These are phyloP conservation scores for Canavalia ensiformis DNA, from an alignment of 306 rosid genomes.

Conservation along the genomic window DNA sequence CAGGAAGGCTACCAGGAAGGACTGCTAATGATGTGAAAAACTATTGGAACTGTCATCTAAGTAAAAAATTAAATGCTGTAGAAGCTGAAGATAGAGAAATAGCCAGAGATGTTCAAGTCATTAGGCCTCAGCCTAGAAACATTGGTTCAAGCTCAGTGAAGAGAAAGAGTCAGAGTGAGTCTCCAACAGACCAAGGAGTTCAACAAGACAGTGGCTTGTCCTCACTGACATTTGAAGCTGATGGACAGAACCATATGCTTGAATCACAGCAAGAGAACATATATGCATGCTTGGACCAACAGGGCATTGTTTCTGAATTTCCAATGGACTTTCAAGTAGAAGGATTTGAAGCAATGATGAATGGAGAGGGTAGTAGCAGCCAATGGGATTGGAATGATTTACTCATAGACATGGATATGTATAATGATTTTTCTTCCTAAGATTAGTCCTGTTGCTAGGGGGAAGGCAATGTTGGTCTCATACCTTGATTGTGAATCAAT, in stretches of 20 bases:
- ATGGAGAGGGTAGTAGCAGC: constrained; percentile 43
- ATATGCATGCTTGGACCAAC: constrained; percentile 48
- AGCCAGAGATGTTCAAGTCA: constrained; percentile 35
- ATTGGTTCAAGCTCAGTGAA: constrained; percentile 43
- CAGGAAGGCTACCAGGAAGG: constrained; percentile 77
- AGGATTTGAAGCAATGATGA: constrained; percentile 42
- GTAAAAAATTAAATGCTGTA: constrained; percentile 57
- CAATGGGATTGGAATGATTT: constrained; percentile 72
- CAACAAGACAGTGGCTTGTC: constrained; percentile 42
- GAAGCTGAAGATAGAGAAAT: constrained; percentile 43
- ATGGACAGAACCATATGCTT: constrained; percentile 42
- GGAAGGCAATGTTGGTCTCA: constrained; percentile 18
- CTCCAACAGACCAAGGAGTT: constrained; percentile 34
- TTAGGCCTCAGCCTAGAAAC: constrained; percentile 47
- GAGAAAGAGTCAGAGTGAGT: constrained; percentile 13
- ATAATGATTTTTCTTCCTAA: constrained; percentile 50
- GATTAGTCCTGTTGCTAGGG: constrained; percentile 1
- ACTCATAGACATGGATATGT: constrained; percentile 59
- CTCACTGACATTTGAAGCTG: constrained; percentile 37
- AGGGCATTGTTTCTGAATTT: constrained; percentile 40
- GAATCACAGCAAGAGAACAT: constrained; percentile 45
- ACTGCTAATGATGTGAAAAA: constrained; percentile 76
- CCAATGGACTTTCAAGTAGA: constrained; percentile 57
- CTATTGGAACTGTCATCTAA: constrained; percentile 77
- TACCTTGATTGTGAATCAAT: constrained; percentile 38